Base-by-base conservation (phyloP, 176 grass and related monocot species). In the Carex scoparia region DNA sequence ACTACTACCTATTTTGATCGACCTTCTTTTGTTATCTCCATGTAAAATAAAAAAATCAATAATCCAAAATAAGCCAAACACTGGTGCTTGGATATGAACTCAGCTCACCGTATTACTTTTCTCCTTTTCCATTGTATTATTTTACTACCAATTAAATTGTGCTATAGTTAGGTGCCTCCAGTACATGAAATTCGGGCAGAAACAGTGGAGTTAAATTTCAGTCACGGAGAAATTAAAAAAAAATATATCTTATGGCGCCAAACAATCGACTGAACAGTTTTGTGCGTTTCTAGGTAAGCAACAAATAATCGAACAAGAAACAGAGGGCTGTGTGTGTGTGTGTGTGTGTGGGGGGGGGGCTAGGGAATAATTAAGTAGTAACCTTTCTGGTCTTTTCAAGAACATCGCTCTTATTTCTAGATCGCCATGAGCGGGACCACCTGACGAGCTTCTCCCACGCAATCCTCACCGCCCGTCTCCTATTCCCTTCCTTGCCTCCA, bases 391-490 rank as follows among this genome's bases (percentile, higher is more conserved):
- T 97, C n/a, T 69, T 73, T 84, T 93, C 91, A 42, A 98, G 89
- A 32, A 94, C 76, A 85, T 94, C 94, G 86, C 86, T 90, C 33
- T 86, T 86, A 62, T 93, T 92, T 58, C 88, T 90, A 15, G 88
- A 83, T 14, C 95, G 81, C 95, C 88, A 93, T 19, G 91, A 98
- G 70, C 91, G 89, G 60, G 93, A 98, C 93, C 93, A 98, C 8
- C 93, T 88, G 14, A 98, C 86, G 3, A 98, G 91, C 89, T 98
- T 98, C 93, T 98, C 95, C 95, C 93, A 94, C 31, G 93, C 93
- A 79, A 90, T 85, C 58, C 91, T 71, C 74, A 98, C 91, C 32
- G 49, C 89, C 31, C 86, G 85, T 61, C 91, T 86, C 18, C 85
- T 86, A 18, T 94, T 90, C 84, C 81, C 84, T 3, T 92, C 82